Evolutionary conservation across 2,329 filamentous ascomycete genomes (phyloP), one percentile per base, ranked within the genome.

Genomic region (Ophiostoma pallidulum): DNA sequence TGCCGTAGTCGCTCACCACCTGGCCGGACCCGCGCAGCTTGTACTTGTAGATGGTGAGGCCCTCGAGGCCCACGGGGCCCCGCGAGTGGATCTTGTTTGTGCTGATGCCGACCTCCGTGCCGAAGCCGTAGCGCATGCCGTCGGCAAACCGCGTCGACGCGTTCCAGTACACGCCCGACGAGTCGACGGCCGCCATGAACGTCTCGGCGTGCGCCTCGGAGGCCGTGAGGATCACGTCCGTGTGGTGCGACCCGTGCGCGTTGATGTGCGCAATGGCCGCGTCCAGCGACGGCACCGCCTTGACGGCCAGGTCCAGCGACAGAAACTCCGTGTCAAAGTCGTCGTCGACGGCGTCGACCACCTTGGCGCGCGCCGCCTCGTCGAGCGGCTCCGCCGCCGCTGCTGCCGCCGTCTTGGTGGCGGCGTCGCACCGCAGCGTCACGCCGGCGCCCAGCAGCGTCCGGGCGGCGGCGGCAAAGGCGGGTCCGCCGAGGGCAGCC

Each of bases 31-130:
- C 92, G 32, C 85, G 73, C 53, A 98, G 75, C 65, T 92, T 80
- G 72, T 96, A 98, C 72, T 96, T 96, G 70, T 98, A 96, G 53
- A 97, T 97, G 62, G 88, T 95, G 63, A 98, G 67, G 1, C 92
- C 92, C 61, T 97, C 92, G 45, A 98, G 70, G 1, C 92, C 92
- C 6, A 98, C 92, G 0, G 92, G 92, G 0, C 92, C 92, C 43
- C 92, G 74, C 1, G 87, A 86, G 63, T 98, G 92, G 54, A 98
- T 95, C 72, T 97, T 98, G 72, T 96, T 98, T 42, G 92, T 98
- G 69, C 86, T 94, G 66, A 98, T 97, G 47, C 92, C 92, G 20
- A 98, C 92, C 68, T 98, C 92, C 0, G 92, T 97, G 41, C 92
- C 92, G 66, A 98, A 98, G 8, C 92, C 92, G 63, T 94, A 97